Base-by-base conservation (phyloP, 768 basidiomycete genomes). In the Tricholoma sp. region DNA sequence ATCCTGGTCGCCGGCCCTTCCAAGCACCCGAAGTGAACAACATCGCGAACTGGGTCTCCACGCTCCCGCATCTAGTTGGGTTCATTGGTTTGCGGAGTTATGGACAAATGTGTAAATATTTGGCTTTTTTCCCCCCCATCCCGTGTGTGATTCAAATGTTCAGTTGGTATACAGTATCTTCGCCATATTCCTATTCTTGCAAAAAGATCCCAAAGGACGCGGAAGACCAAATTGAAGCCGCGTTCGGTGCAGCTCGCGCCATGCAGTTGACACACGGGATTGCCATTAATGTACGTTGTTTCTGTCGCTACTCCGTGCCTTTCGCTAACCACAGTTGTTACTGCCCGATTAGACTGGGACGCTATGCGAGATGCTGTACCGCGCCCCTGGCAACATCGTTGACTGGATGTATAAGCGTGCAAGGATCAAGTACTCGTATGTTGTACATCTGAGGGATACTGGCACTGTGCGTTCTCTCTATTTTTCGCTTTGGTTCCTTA, bases 81-180 rank as follows among this genome's bases (percentile, higher is more conserved):
- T 93, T 90, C 69, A 57, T 92, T 31, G 90, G 93, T 70, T 67
- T 92, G 52, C 77, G 92, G 60, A 88, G 85, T 62, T 94, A 91
- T 64, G 91, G 91, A 0, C 90, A 93, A 67, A 86, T 91, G 79
- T 67, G 89, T 91, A 63, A 57, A 88, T 55, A 16, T 34, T 37
- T 32, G 31, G 10, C 31, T 32, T 32, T 11, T 32, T 32, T 4
- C n/a, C n/a, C n/a, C n/a, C n/a, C 8, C 31, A 11, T 32, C 10
- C 6, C 8, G 8, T 32, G 31, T 7, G 31, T 32, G 31, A 32
- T 32, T 9, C 31, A 7, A 11, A 32, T 7, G 8, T 5, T 32
- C 31, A 32, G 31, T 32, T 32, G 67, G 86, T 91, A 79, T 67
- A 88, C 91, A 91, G 88, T 91, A 56, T 88, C 89, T n/a, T 77